Conservation (phyloP, 1,284 basidiomycete species). For the Kwoniella shivajii region DNA sequence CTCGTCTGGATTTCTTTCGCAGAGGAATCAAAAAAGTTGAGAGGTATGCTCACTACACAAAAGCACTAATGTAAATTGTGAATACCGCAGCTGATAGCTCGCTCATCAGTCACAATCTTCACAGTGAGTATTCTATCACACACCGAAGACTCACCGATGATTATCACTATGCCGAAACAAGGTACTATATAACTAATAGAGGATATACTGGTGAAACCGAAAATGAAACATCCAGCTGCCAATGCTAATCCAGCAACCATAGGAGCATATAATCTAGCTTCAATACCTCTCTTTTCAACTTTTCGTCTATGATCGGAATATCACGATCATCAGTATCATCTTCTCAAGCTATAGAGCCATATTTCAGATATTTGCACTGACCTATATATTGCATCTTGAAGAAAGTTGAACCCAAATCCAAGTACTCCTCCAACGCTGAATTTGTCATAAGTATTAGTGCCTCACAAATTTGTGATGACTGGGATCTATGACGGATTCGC, state of each 20-base stretch:
- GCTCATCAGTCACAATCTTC: not conserved
- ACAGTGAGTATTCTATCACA: not conserved
- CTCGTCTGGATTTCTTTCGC: not conserved
- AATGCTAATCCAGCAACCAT: slow-evolving; percentile 67
- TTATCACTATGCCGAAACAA: slow-evolving; percentile 62
- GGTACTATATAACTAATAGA: slow-evolving; percentile 43
- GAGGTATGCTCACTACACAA: slow-evolving; percentile 42
- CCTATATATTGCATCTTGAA: slow-evolving; percentile 67
- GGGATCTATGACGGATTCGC: no score
- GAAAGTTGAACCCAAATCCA: slow-evolving; percentile 63
- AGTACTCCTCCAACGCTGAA: slow-evolving; percentile 64
- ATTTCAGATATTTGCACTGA: no score
- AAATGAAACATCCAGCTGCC: slow-evolving; percentile 64
- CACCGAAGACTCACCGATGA: slow-evolving; percentile 38
- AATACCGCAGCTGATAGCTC: slow-evolving; percentile 11
- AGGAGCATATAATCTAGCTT: slow-evolving; percentile 71
- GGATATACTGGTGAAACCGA: slow-evolving; percentile 45
- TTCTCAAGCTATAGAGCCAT: not conserved
- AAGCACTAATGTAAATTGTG: slow-evolving; percentile 41
- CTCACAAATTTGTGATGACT: not conserved
- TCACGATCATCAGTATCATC: not conserved
- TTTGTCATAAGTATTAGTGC: no score
- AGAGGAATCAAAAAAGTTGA: not conserved
- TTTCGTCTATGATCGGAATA: slow-evolving; percentile 58
- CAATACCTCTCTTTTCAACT: slow-evolving; percentile 63